Conservation (phyloP, 495 filamentous ascomycete genomes). For the Aspergillus affinis region DNA sequence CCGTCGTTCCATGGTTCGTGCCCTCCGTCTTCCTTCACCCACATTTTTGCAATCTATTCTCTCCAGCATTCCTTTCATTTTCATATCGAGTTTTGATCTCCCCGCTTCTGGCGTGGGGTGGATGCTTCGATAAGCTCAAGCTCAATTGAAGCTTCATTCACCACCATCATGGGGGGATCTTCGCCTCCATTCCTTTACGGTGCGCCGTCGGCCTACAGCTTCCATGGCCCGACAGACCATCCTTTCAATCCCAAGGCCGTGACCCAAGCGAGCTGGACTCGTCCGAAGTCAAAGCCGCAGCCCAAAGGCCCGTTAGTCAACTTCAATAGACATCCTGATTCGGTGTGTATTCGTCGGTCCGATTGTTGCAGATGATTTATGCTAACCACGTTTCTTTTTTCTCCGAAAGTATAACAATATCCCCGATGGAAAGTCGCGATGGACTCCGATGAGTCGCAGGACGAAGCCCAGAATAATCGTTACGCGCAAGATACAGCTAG, state of each 20-base stretch:
- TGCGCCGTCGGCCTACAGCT: constrained; percentile 45
- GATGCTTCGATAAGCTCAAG: constrained; percentile 20
- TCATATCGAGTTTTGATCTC: constrained; percentile 31
- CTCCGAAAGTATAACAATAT: constrained; percentile 44
- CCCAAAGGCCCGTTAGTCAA: constrained; percentile 71
- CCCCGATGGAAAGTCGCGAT: constrained; percentile 50
- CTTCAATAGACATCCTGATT: constrained; percentile 79
- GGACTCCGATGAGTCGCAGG: constrained; percentile 65
- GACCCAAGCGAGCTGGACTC: constrained; percentile 67
- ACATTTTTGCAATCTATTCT: constrained; percentile 6
- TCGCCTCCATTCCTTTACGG: constrained; percentile 80
- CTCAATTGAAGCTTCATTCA: constrained; percentile 21
- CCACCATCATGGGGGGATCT: constrained; percentile 54
- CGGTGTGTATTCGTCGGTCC: constrained; percentile 48
- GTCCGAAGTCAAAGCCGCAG: constrained; percentile 57
- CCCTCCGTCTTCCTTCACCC: constrained; percentile 18
- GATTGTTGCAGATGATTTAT: background rate
- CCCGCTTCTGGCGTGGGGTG: constrained; percentile 35
- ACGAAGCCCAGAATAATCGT: constrained; percentile 69
- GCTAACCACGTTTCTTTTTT: constrained; percentile 12
- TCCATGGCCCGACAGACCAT: constrained; percentile 51
- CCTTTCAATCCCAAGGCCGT: constrained; percentile 81
- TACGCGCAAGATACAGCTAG: constrained; percentile 63
- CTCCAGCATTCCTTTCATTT: constrained; percentile 18
- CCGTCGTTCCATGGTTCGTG: constrained; percentile 25